A percentile compares a stretch with the other conserved stretches of the same genome.
Evolutionary conservation across 805 yeast species (phyloP).

Genomic region (Starmerella floris): DNA sequence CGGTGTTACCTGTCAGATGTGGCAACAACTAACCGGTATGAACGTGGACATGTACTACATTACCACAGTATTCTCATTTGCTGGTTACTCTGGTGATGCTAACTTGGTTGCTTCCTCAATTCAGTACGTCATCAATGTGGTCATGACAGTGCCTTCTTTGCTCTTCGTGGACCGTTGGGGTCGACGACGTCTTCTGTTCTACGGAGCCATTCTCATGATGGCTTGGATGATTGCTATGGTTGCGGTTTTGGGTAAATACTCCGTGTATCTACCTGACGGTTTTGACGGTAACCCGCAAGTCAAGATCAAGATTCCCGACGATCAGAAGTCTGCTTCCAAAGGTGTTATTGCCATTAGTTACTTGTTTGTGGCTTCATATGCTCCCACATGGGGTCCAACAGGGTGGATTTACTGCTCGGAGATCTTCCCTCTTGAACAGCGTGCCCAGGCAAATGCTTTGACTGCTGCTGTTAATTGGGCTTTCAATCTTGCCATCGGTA

Average conservation of each 20-base stretch:
- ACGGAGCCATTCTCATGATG: conserved; percentile 53
- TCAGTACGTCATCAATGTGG: conserved; percentile 35
- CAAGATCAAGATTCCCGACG: conserved; percentile 18
- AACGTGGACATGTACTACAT: conserved; percentile 60
- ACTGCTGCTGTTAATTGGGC: conserved; percentile 71
- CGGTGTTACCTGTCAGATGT: conserved; percentile 30
- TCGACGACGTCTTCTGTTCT: conserved; percentile 46
- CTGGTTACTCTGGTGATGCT: conserved; percentile 37
- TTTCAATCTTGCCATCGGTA: conserved; percentile 63
- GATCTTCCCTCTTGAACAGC: conserved; percentile 55
- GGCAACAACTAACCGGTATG: conserved; percentile 59
- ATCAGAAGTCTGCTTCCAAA: conserved; percentile 30
- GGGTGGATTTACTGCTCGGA: conserved; percentile 57
- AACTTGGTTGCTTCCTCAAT: conserved; percentile 41
- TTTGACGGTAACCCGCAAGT: conserved; percentile 19
- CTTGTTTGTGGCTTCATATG: conserved; percentile 59
- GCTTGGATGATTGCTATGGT: conserved; percentile 53
- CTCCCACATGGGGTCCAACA: conserved; percentile 74
- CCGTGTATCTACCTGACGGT: conserved; percentile 17
- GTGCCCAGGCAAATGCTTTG: conserved; percentile 60
- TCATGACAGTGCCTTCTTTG: conserved; percentile 47
- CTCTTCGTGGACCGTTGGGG: conserved; percentile 46
- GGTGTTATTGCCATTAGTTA: conserved; percentile 42
- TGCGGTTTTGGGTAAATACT: conserved; percentile 29
- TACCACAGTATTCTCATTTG: conserved; percentile 39